These are phyloP conservation scores for Candida anutae DNA, from an alignment of 1,139 yeast genomes.

Conservation along the genomic window DNA sequence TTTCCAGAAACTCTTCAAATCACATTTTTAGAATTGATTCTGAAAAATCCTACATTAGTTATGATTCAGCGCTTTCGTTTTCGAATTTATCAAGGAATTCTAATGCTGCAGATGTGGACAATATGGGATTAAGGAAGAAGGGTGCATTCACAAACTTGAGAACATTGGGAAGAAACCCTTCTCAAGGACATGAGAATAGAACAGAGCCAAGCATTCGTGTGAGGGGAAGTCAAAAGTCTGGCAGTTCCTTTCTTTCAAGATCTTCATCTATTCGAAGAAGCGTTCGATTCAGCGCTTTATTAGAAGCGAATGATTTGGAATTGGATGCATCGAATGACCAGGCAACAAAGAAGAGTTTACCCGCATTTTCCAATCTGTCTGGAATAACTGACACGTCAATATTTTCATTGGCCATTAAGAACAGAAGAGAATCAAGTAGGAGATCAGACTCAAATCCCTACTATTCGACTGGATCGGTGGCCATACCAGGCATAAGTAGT, in stretches of 20 bases:
- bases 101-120: constrained; percentile 8
- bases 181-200: constrained; percentile 6
- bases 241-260: constrained; percentile 17
- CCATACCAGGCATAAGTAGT: constrained; percentile 57
- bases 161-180: constrained; percentile 10
- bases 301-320: constrained; percentile 38
- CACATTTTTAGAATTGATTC: constrained; percentile 31
- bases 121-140: constrained; percentile 26
- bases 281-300: constrained; percentile 30
- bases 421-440: constrained; percentile 12
- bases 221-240: constrained; percentile 14
- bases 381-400: constrained; percentile 30
- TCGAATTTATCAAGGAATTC: constrained; percentile 18
- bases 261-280: constrained; percentile 23
- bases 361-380: constrained; percentile 15
- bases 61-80: constrained; percentile 46
- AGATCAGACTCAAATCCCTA: constrained; percentile 7
- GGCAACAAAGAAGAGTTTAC: constrained; percentile 6
- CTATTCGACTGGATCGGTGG: constrained; percentile 28
- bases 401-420: constrained; percentile 25
- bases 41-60: constrained; percentile 43
- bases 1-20: constrained; percentile 18
- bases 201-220: too few relatives aligned
- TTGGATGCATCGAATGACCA: constrained; percentile 19
- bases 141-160: constrained; percentile 31